These are phyloP conservation scores for Paulownia fortunei DNA, from an alignment of 257 asterid species.

Conservation along the genomic window DNA sequence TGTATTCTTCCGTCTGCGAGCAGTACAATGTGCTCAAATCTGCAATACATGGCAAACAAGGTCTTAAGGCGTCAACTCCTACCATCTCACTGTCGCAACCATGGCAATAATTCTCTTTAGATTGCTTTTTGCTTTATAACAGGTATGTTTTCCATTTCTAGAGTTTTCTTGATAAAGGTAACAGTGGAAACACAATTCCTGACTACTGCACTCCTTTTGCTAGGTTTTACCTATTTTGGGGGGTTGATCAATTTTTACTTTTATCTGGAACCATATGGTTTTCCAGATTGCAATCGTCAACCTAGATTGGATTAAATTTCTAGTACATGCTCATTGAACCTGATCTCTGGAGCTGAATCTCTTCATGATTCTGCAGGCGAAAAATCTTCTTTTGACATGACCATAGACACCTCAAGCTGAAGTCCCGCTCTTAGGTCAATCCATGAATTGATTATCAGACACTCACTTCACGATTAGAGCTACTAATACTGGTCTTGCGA, in stretches of 20 bases:
- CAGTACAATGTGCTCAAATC: constrained; percentile 75
- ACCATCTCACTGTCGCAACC: constrained; percentile 74
- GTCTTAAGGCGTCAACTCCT: constrained; percentile 72
- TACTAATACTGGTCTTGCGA: neutral
- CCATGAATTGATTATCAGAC: neutral
- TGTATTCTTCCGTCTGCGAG: constrained; percentile 64
- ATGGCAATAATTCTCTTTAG: constrained; percentile 55
- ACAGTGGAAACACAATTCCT: neutral
- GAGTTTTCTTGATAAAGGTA: neutral
- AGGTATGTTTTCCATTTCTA: constrained; percentile 23
- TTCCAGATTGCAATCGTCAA: neutral
- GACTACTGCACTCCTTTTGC: neutral
- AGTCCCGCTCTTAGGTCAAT: neutral
- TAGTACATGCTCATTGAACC: neutral
- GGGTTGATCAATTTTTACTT: neutral
- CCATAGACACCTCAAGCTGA: neutral
- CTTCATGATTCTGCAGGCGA: neutral
- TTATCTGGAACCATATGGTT: neutral
- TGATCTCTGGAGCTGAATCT: neutral
- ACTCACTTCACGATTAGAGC: neutral
- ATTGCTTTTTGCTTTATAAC: constrained; percentile 12
- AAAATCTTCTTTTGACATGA: neutral
- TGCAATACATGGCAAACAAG: constrained; percentile 83
- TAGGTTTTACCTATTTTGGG: neutral
- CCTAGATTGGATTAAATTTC: neutral